These are phyloP conservation scores for Aureoboletus auriporus DNA, from an alignment of 768 basidiomycete genomes.

Conservation along the genomic window DNA sequence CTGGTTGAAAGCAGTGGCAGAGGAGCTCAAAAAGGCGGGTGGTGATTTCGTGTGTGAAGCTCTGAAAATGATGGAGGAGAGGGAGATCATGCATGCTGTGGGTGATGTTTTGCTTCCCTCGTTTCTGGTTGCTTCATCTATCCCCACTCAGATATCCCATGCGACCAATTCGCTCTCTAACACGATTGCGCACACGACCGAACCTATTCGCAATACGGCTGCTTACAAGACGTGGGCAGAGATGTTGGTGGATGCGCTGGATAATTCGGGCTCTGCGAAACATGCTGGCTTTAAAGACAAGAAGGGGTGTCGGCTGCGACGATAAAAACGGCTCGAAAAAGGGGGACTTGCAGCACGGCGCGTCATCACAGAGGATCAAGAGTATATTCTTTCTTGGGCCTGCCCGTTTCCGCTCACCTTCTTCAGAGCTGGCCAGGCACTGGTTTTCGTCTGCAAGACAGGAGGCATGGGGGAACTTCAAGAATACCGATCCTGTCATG, in stretches of 20 bases:
- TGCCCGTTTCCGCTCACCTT: background rate
- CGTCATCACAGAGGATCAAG: slow-evolving; percentile 66
- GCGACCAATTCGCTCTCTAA: slow-evolving; percentile 84
- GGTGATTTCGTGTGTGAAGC: slow-evolving; percentile 94
- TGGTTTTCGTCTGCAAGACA: slow-evolving; percentile 79
- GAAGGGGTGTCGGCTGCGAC: slow-evolving; percentile 76
- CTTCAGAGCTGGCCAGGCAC: slow-evolving; percentile 74
- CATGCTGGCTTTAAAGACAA: slow-evolving; percentile 97
- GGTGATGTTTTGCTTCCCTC: slow-evolving; percentile 24
- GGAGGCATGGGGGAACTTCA: slow-evolving; percentile 76
- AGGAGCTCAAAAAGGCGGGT: slow-evolving; percentile 86
- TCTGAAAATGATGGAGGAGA: slow-evolving; percentile 90
- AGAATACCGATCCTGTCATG: slow-evolving; percentile 76
- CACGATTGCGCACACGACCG: slow-evolving; percentile 85
- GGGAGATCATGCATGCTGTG: slow-evolving; percentile 84
- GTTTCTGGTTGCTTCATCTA: background rate
- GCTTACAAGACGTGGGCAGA: slow-evolving; percentile 92
- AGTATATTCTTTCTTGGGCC: slow-evolving; percentile 49
- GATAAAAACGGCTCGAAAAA: slow-evolving; percentile 79
- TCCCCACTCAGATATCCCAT: slow-evolving; percentile 60
- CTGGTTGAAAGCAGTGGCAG: slow-evolving; percentile 83
- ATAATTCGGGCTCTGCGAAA: slow-evolving; percentile 89
- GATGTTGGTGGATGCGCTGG: slow-evolving; percentile 85
- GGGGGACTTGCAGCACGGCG: slow-evolving; percentile 60
- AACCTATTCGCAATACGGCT: slow-evolving; percentile 93